These are phyloP conservation scores for Wickerhamiella australiensis DNA, from an alignment of 805 yeast genomes.

Conservation along the genomic window DNA sequence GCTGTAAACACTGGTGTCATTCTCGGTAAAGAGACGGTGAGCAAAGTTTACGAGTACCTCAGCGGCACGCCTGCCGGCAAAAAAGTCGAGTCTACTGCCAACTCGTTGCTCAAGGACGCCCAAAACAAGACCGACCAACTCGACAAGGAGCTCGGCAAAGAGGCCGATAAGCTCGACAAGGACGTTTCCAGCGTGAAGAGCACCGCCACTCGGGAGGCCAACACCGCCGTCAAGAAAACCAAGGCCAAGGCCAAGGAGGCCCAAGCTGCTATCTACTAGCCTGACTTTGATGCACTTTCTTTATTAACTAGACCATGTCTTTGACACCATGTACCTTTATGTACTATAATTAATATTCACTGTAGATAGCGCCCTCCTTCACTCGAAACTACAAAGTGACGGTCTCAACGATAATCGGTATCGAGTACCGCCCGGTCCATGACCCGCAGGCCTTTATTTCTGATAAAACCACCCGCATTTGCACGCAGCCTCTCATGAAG, in stretches of 20 bases:
- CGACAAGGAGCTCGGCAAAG: background rate
- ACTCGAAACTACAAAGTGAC: too few species aligned
- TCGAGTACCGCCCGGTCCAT: too few species aligned
- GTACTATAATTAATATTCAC: background rate
- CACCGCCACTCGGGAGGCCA: background rate
- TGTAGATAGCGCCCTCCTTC: too few species aligned
- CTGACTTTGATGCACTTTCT: background rate
- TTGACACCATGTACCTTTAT: background rate
- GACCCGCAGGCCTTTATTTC: too few species aligned
- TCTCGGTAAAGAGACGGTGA: constrained; percentile 7
- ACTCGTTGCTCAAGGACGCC: background rate
- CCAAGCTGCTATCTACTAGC: constrained; percentile 9
- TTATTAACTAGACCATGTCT: background rate
- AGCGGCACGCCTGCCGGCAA: constrained; percentile 1
- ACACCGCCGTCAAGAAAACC: background rate
- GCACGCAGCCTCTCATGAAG: too few species aligned
- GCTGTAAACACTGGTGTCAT: constrained; percentile 8
- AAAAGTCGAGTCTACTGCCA: background rate
- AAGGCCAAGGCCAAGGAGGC: constrained; percentile 7
- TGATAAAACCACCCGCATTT: too few species aligned
- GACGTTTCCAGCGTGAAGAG: background rate
- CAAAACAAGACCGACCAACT: background rate
- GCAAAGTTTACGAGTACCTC: background rate
- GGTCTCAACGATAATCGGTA: too few species aligned
- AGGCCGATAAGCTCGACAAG: background rate